phyloP scores from a whole-genome alignment of 1,139 yeast genomes.

The Pichia norvegensis region DNA sequence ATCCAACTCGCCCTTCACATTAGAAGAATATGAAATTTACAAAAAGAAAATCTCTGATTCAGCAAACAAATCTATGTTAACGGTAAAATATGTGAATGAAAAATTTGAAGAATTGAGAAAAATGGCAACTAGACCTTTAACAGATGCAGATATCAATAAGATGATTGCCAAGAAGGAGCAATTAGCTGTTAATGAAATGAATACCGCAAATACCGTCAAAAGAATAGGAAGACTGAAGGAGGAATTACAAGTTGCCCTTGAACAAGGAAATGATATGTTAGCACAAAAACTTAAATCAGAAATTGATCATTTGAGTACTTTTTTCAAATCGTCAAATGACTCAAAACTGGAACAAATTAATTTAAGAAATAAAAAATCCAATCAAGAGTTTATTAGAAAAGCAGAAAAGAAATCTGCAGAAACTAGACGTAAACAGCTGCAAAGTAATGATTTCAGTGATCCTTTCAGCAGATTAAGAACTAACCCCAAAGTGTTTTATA shows the following conservation, averaged over 20 bases:
- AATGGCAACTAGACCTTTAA: constrained; percentile 58
- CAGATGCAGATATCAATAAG: constrained; percentile 69
- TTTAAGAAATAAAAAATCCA: constrained; percentile 75
- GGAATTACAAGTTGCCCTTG: constrained; percentile 68
- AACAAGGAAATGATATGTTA: constrained; percentile 47
- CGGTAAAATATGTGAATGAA: constrained; percentile 55
- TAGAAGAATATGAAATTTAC: constrained; percentile 69
- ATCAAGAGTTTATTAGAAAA: constrained; percentile 65
- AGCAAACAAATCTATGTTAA: constrained; percentile 54
- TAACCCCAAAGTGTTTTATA: constrained; percentile 72
- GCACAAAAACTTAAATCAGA: constrained; percentile 48
- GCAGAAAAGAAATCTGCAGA: constrained; percentile 68
- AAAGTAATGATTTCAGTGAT: constrained; percentile 47
- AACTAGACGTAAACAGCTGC: constrained; percentile 41
- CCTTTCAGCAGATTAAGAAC: constrained; percentile 90
- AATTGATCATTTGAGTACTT: constrained; percentile 32
- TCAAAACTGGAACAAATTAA: constrained; percentile 53
- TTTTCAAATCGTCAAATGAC: constrained; percentile 14
- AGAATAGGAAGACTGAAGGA: constrained; percentile 68
- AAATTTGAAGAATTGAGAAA: constrained; percentile 55
- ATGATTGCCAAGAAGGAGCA: constrained; percentile 69
- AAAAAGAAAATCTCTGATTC: constrained; percentile 45
- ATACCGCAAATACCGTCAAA: constrained; percentile 73
- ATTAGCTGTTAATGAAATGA: constrained; percentile 37
- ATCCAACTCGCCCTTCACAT: constrained; percentile 64